Conservation (phyloP, 1,284 basidiomycete species). For the Sporisorium scitamineum region DNA sequence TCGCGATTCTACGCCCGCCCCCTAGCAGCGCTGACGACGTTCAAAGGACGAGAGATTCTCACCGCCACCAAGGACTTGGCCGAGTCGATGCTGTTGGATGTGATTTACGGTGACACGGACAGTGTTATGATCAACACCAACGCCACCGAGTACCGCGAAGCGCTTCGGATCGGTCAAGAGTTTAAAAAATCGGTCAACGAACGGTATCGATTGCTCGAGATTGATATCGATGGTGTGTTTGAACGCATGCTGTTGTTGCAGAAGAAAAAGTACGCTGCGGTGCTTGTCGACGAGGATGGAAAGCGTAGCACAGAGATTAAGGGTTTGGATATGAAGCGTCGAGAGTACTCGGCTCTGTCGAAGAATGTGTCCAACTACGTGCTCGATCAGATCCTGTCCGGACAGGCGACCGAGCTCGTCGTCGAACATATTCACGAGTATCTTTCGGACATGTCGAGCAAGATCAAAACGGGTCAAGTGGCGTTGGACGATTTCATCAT, state of each 20-base stretch:
- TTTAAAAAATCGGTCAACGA: slow-evolving; percentile 98
- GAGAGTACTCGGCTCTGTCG: slow-evolving; percentile 92
- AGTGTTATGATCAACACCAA: slow-evolving; percentile 99
- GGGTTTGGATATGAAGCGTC: slow-evolving; percentile 97
- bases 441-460: slow-evolving; percentile 79
- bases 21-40: slow-evolving; percentile 94
- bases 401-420: slow-evolving; percentile 88
- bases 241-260: slow-evolving; percentile 91
- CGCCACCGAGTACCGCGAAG: slow-evolving; percentile 85
- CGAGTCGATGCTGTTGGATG: slow-evolving; percentile 88
- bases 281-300: slow-evolving; percentile 74
- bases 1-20: slow-evolving; percentile 97
- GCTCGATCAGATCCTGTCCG: slow-evolving; percentile 89
- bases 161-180: slow-evolving; percentile 87
- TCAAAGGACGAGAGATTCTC: slow-evolving; percentile 96
- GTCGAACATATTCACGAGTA: slow-evolving; percentile 95
- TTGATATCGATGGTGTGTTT: slow-evolving; percentile 95
- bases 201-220: slow-evolving; percentile 92
- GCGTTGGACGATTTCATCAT: slow-evolving; percentile 94
- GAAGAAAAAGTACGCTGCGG: slow-evolving; percentile 99
- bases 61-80: slow-evolving; percentile 93
- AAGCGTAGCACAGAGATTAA: slow-evolving; percentile 79
- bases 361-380: slow-evolving; percentile 80
- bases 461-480: slow-evolving; percentile 81
- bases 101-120: slow-evolving; percentile 98